Evolutionary conservation across 345 rosid genomes (phyloP).

Genomic region (Acer campestre): DNA sequence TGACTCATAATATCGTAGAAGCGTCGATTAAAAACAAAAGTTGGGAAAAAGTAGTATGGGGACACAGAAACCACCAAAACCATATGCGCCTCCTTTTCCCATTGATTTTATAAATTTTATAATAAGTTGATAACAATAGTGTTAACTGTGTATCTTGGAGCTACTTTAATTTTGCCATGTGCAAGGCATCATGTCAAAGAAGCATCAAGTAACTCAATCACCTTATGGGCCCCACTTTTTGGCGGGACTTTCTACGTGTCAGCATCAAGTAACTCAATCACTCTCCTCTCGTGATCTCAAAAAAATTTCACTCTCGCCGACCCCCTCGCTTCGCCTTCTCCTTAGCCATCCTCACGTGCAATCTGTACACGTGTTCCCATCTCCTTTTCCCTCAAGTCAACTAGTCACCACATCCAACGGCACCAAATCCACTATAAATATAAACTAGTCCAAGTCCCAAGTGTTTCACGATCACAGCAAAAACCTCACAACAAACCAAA

Average conservation of each 20-base stretch:
- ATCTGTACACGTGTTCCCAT: conserved; percentile 38
- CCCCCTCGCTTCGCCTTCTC: conserved; percentile 39
- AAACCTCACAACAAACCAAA: neutral
- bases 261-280: conserved; percentile 9
- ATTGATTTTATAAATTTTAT: too few species aligned
- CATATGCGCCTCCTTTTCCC: neutral
- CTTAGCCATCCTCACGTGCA: conserved; percentile 36
- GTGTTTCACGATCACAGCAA: too few species aligned
- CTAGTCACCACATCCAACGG: conserved; percentile 52
- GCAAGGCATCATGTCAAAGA: too few species aligned
- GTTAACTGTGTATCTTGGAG: too few species aligned
- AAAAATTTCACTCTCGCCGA: conserved; percentile 13
- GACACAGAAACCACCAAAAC: conserved; percentile 3
- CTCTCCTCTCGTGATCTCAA: conserved; percentile 35
- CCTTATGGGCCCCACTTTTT: conserved; percentile 12
- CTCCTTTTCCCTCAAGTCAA: conserved; percentile 32
- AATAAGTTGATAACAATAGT: too few species aligned
- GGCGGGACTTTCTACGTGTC: conserved; percentile 34
- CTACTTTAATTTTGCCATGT: too few species aligned
- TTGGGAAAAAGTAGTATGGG: neutral
- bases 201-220: too few species aligned
- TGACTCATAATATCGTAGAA: too few species aligned
- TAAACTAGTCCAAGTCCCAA: too few species aligned
- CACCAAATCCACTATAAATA: conserved; percentile 17
- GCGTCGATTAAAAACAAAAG: too few species aligned